These are phyloP conservation scores for Mytilinidion resinicola DNA, from an alignment of 495 filamentous ascomycete species.

Conservation along the genomic window DNA sequence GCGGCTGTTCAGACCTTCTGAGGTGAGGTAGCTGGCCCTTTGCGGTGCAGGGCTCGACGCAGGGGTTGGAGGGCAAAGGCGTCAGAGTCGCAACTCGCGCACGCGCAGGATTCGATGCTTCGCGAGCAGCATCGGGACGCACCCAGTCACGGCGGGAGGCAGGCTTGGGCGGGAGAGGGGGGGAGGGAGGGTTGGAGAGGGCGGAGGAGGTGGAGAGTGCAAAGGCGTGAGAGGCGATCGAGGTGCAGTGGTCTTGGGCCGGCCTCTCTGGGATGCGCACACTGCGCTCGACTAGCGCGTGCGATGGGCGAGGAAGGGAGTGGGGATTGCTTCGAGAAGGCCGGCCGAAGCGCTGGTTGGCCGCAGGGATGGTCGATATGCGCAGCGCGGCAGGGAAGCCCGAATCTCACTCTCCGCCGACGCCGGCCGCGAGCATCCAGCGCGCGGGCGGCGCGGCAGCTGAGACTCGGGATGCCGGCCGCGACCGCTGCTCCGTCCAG, in stretches of 20 bases:
- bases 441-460: background rate
- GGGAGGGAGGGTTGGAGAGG: background rate
- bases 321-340: background rate
- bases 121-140: constrained; percentile 13
- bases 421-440: background rate
- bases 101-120: constrained; percentile 7
- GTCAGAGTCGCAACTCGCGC: constrained; percentile 23
- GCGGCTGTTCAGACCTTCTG: background rate
- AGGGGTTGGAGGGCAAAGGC: constrained; percentile 9
- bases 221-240: no score
- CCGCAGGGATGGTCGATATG: background rate
- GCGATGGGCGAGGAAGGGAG: background rate
- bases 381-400: background rate
- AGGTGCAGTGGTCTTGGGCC: no score
- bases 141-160: background rate
- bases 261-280: no score
- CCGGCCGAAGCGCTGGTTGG: background rate
- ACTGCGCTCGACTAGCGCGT: no score
- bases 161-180: background rate
- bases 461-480: background rate
- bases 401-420: background rate
- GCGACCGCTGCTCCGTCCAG: background rate
- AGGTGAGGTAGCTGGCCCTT: background rate
- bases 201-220: background rate
- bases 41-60: background rate